These are phyloP conservation scores for Blastobotrys peoriensis DNA, from an alignment of 805 yeast genomes.

Conservation along the genomic window DNA sequence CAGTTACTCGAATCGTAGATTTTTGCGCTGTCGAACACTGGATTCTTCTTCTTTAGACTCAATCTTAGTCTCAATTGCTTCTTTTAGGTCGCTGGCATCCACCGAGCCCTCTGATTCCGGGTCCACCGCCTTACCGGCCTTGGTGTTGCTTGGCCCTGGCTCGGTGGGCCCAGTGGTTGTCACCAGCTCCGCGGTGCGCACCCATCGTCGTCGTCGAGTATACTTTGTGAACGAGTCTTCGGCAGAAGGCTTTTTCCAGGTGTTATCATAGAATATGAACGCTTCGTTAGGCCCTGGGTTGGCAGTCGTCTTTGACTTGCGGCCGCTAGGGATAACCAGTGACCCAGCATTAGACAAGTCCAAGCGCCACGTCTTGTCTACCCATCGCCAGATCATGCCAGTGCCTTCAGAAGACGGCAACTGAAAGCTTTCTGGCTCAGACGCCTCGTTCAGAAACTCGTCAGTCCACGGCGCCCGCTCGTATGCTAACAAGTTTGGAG, in stretches of 20 bases:
- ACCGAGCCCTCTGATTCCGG: no score
- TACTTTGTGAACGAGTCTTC: conserved; percentile 86
- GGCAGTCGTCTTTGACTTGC: conserved; percentile 42
- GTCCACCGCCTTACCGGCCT: no score
- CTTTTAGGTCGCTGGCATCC: no score
- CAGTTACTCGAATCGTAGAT: conserved; percentile 18
- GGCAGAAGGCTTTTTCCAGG: conserved; percentile 87
- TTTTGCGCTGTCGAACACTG: conserved; percentile 15
- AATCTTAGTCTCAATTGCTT: background rate
- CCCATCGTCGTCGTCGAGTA: conserved; percentile 93
- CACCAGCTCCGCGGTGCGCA: conserved; percentile 63
- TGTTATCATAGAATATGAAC: conserved; percentile 80
- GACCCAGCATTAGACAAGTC: conserved; percentile 88
- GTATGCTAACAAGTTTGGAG: conserved; percentile 80
- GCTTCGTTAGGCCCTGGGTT: conserved; percentile 76
- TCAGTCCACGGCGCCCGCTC: conserved; percentile 98
- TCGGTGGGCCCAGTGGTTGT: conserved; percentile 4
- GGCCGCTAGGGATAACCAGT: conserved; percentile 49
- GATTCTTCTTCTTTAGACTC: conserved; percentile 2
- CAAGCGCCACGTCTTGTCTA: conserved; percentile 84
- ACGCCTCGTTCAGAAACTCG: conserved; percentile 82
- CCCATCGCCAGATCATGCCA: conserved; percentile 90
- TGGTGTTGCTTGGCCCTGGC: no score
- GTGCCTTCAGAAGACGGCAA: conserved; percentile 67
- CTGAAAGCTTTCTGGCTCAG: conserved; percentile 68